Base-by-base conservation (phyloP, 129 eudicot genomes). In the Logfia minima region DNA sequence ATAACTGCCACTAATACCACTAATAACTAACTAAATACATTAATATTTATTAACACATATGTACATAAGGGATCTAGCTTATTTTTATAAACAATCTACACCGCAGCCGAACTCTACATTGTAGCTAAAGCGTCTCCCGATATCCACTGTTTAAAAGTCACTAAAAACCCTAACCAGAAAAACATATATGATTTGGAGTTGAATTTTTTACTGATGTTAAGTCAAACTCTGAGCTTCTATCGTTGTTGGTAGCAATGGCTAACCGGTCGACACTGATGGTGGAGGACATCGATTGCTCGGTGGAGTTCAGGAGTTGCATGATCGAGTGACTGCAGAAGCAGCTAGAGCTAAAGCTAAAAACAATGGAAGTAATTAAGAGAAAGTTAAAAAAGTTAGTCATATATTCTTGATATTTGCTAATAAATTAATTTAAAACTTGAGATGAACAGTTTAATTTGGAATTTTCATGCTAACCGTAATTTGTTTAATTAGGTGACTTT, bases 271-370 rank as follows among this genome's bases (percentile, higher is more conserved):
- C 86, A 45, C 22, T 84, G 21, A 86, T 89, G 65, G 88, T 89
- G 17, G 91, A 86, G 72, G 94, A 89, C 52, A 83, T 89, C 21
- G 89, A 87, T 76, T 89, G 89, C 45, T 85, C 88, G 0, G 56
- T 71, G 5, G 83, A 85, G n/a, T n/a, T n/a, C n/a, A n/a, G n/a
- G n/a, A n/a, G 73, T 78, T 87, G 88, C 83, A 84, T 16, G 76
- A 86, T 56, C 77, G 76, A 6, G 34, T 8, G 11, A 48, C 18
- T 6, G 34, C 10, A 10, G 53, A 66, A 6, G 39, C n/a, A 31
- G 34, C 34, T 31, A 31, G 34, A 31, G 34, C 34, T 31, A 0
- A 31, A 1, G 1, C 41, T 29, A 28, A 21, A 29, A 5, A 32
- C 21, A 53, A 41, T 4, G 29, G 24, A 58, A 32, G 69, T 28